Conservation (phyloP, 2,329 filamentous ascomycete species). For the Fusarium concolor region DNA sequence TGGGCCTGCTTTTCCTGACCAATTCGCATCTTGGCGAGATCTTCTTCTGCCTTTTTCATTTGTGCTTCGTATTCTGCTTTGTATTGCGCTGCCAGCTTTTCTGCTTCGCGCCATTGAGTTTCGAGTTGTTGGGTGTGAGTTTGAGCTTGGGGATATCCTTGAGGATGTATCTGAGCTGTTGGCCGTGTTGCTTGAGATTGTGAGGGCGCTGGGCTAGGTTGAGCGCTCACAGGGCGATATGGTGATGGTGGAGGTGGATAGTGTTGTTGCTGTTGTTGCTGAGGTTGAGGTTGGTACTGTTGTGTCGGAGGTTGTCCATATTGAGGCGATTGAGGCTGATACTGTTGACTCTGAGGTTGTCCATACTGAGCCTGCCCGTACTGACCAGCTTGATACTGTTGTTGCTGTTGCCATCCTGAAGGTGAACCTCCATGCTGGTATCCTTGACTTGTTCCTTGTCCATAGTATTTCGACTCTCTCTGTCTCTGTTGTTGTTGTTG, state of each 20-base stretch:
- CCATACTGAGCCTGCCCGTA: slow-evolving; percentile 7
- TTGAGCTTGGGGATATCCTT: neutral
- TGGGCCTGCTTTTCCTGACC: slow-evolving; percentile 11
- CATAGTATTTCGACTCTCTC: neutral
- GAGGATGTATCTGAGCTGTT: neutral
- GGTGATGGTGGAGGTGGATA: neutral
- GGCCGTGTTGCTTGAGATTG: neutral
- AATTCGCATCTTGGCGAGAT: slow-evolving; percentile 17
- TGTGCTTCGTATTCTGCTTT: slow-evolving; percentile 33
- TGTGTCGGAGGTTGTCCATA: slow-evolving; percentile 1
- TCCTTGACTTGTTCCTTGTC: slow-evolving; percentile 2
- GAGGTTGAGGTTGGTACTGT: slow-evolving; percentile 8
- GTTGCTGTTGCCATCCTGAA: slow-evolving; percentile 19
- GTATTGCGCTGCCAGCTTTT: slow-evolving; percentile 39
- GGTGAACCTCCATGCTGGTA: slow-evolving; percentile 6
- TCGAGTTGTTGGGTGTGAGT: slow-evolving; percentile 24
- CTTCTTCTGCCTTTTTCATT: slow-evolving; percentile 18
- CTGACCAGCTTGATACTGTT: slow-evolving; percentile 9
- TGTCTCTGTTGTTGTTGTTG: slow-evolving; percentile 22
- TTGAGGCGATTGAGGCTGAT: slow-evolving; percentile 4
- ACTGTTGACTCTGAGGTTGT: slow-evolving; percentile 16
- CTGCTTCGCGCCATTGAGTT: slow-evolving; percentile 36
- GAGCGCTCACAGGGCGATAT: slow-evolving; percentile 1
- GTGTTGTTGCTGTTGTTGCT: no score
- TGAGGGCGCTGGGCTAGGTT: neutral